Conservation (phyloP, 2,329 filamentous ascomycete genomes). For the Trichoderma sp. region DNA sequence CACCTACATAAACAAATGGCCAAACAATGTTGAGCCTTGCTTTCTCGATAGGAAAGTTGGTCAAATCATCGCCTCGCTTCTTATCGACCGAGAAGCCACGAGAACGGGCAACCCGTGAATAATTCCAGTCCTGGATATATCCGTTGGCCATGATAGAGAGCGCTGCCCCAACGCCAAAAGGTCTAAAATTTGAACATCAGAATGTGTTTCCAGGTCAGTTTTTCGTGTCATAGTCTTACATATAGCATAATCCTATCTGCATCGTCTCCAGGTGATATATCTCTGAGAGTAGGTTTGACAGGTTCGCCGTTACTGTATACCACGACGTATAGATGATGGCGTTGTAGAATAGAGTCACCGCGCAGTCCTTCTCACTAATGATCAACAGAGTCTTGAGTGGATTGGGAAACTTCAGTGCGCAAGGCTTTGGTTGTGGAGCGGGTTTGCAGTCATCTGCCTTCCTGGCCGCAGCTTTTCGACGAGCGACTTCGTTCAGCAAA, state of each 20-base stretch:
- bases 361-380: neutral
- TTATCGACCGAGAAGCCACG: constrained; percentile 3
- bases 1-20: constrained; percentile 1
- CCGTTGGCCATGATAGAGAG: neutral
- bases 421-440: neutral
- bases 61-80: constrained; percentile 4
- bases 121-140: constrained; percentile 5
- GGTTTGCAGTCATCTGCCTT: neutral
- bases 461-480: neutral
- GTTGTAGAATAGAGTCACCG: neutral
- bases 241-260: neutral
- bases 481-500: neutral
- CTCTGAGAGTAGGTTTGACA: neutral
- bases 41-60: neutral
- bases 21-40: neutral
- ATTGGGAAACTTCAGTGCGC: neutral
- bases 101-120: neutral
- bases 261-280: neutral
- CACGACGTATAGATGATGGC: neutral
- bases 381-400: neutral
- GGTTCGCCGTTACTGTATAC: neutral
- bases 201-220: too few relatives aligned
- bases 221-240: neutral
- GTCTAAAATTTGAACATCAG: neutral
- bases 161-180: constrained; percentile 2